A percentile compares a stretch with the other conserved stretches of the same genome.
Evolutionary conservation across 495 filamentous ascomycete genomes (phyloP).

Genomic region (Daldinia childiae): DNA sequence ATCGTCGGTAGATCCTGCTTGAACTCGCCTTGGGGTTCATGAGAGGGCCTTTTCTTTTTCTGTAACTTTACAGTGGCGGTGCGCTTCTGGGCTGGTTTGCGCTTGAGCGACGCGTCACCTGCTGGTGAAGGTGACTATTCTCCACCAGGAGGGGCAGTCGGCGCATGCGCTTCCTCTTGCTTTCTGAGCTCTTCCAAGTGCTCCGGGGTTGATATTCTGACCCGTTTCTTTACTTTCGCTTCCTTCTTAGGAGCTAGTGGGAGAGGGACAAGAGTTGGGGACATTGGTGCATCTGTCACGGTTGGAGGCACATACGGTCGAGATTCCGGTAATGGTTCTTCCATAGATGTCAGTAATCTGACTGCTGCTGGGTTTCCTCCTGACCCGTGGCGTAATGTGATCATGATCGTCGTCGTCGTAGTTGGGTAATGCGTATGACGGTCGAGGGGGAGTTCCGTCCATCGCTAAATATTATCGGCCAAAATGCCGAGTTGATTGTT

Average conservation of each 20-base stretch:
- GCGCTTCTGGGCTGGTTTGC: constrained; percentile 36
- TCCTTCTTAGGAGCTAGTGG: constrained; percentile 43
- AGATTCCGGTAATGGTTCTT: constrained; percentile 50
- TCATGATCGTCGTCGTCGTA: constrained; percentile 62
- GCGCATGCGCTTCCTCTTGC: constrained; percentile 46
- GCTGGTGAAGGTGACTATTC: constrained; percentile 30
- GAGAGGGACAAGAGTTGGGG: constrained; percentile 39
- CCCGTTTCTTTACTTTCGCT: constrained; percentile 27
- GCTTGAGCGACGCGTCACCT: constrained; percentile 17
- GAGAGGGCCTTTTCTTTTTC: constrained; percentile 45
- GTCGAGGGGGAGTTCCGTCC: constrained; percentile 57
- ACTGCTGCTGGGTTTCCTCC: constrained; percentile 52
- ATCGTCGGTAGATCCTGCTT: constrained; percentile 50
- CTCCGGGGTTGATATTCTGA: constrained; percentile 46
- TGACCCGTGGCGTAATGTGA: constrained; percentile 49
- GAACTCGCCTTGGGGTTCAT: constrained; percentile 19
- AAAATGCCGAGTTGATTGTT: constrained; percentile 33
- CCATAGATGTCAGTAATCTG: constrained; percentile 63
- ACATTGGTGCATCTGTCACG: constrained; percentile 22
- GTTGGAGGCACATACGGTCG: constrained; percentile 56
- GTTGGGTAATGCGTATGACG: constrained; percentile 56
- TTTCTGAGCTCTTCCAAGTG: constrained; percentile 44
- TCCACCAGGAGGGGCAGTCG: constrained; percentile 13
- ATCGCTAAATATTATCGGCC: constrained; percentile 50
- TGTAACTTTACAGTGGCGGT: constrained; percentile 57